Evolutionary conservation across 2,329 filamentous ascomycete species (phyloP).

Genomic region (Gremmenia infestans): DNA sequence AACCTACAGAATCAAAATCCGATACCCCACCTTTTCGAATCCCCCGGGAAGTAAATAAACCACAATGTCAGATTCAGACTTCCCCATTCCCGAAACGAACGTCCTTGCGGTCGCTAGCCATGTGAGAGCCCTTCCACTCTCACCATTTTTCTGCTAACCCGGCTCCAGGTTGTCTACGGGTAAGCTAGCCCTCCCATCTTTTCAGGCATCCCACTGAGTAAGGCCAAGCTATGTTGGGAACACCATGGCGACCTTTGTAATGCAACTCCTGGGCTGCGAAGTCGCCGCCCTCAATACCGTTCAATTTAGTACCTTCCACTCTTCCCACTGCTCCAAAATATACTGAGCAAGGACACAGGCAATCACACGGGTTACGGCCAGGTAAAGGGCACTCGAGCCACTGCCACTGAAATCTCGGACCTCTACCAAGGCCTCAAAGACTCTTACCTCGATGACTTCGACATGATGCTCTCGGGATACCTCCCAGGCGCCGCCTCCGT

Average conservation of each 20-base stretch:
- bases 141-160: constrained; percentile 14
- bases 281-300: constrained; percentile 94
- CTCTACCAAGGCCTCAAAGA: constrained; percentile 81
- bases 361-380: constrained; percentile 94
- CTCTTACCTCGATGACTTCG: constrained; percentile 81
- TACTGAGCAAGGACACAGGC: constrained; percentile 46
- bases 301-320: constrained; percentile 73
- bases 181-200: constrained; percentile 40
- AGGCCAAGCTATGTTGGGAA: constrained; percentile 84
- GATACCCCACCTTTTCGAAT: background rate
- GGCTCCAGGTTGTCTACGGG: constrained; percentile 65
- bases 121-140: constrained; percentile 54
- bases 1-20: background rate
- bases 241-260: constrained; percentile 90
- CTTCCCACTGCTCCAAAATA: background rate
- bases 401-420: constrained; percentile 75
- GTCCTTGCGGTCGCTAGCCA: constrained; percentile 91
- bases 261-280: constrained; percentile 91
- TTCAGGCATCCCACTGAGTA: constrained; percentile 13
- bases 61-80: constrained; percentile 21
- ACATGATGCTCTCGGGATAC: constrained; percentile 93
- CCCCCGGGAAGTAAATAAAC: background rate
- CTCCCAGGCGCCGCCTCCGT: constrained; percentile 83
- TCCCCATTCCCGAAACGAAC: constrained; percentile 50
- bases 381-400: constrained; percentile 77